phyloP scores from a whole-genome alignment of 2,329 filamentous ascomycete genomes.

The Cytospora piceicola region DNA sequence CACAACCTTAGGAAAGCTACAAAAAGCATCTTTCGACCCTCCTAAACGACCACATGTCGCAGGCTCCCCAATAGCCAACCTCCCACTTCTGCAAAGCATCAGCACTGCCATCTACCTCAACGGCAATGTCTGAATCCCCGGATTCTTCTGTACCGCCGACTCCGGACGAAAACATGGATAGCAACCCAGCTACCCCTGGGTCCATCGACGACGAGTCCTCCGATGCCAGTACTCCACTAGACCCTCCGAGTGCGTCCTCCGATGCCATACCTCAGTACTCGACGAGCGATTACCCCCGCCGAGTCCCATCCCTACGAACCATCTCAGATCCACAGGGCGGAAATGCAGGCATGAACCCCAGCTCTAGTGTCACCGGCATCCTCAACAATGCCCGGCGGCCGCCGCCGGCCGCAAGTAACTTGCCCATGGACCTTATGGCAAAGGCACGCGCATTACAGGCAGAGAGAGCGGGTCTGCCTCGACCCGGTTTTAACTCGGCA shows the following conservation, averaged over 20 bases:
- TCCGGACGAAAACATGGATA: slow-evolving; percentile 50
- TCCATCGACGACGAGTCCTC: slow-evolving; percentile 49
- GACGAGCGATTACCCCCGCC: slow-evolving; percentile 46
- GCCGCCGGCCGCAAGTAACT: slow-evolving; percentile 43
- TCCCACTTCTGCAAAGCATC: slow-evolving; percentile 5
- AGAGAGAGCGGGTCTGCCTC: slow-evolving; percentile 39
- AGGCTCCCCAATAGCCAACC: slow-evolving; percentile 11
- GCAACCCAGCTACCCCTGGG: slow-evolving; percentile 48
- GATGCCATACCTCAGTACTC: slow-evolving; percentile 34
- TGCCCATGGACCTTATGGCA: slow-evolving; percentile 47
- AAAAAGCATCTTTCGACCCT: slow-evolving; percentile 5
- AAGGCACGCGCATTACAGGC: slow-evolving; percentile 44
- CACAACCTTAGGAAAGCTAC: not conserved
- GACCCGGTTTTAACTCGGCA: slow-evolving; percentile 24
- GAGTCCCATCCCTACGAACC: slow-evolving; percentile 63
- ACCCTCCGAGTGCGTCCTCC: slow-evolving; percentile 41
- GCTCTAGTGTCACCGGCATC: slow-evolving; percentile 82
- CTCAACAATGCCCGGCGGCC: slow-evolving; percentile 68
- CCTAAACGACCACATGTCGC: slow-evolving; percentile 16
- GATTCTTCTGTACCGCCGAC: slow-evolving; percentile 47
- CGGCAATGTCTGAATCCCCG: slow-evolving; percentile 36
- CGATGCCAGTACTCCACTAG: slow-evolving; percentile 53
- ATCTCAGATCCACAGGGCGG: slow-evolving; percentile 58
- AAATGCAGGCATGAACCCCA: slow-evolving; percentile 67
- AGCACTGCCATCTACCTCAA: not conserved